phyloP scores from a whole-genome alignment of 768 basidiomycete species.

The Dentipellis sp. region DNA sequence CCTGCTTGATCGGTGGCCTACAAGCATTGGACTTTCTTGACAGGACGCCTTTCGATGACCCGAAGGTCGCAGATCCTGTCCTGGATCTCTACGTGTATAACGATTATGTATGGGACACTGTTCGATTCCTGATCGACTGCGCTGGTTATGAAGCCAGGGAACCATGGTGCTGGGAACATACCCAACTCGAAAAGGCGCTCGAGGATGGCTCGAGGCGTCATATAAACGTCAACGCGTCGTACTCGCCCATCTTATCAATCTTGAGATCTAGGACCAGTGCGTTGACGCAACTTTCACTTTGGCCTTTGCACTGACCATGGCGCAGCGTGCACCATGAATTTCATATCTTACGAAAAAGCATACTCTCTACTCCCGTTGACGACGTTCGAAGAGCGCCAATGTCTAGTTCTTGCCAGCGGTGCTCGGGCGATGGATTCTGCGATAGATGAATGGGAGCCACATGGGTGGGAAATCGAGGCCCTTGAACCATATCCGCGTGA shows the following conservation, averaged over 20 bases:
- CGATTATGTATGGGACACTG: background rate
- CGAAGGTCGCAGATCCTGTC: background rate
- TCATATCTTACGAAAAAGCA: background rate
- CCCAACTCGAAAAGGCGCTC: background rate
- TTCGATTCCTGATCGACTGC: background rate
- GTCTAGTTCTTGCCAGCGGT: background rate
- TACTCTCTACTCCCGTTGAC: background rate
- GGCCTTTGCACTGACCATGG: background rate
- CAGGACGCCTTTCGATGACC: conserved; percentile 10
- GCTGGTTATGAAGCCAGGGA: background rate
- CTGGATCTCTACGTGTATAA: background rate
- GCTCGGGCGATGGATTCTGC: no score
- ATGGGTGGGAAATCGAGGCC: no score
- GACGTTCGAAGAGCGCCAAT: background rate
- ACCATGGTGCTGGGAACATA: background rate
- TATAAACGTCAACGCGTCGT: no score
- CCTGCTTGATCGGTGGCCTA: conserved; percentile 43
- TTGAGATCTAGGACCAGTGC: no score
- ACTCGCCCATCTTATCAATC: no score
- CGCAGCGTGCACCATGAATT: background rate
- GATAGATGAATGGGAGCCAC: no score
- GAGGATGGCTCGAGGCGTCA: background rate
- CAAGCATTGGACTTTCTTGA: conserved; percentile 44
- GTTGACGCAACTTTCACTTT: background rate
- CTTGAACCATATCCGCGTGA: no score